Percentiles rank a stretch among this genome's conserved stretches.
Conservation (phyloP, 1,284 basidiomycete genomes). For the Fistulinella staudtii region DNA sequence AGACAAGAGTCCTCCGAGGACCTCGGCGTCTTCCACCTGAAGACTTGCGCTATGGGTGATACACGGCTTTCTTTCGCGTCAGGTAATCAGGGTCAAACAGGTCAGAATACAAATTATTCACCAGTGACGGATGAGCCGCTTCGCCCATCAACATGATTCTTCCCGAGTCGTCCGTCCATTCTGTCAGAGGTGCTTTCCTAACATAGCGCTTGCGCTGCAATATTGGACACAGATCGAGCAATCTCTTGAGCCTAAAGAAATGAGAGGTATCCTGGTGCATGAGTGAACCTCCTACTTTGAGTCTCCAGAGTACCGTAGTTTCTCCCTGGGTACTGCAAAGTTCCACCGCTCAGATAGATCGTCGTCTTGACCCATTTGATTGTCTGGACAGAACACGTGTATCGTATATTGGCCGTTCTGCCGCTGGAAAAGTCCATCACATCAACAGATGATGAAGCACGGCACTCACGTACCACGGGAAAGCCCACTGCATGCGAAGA, state of each 20-base stretch:
- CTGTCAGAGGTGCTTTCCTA: conserved; percentile 11
- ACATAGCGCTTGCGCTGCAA: conserved; percentile 11
- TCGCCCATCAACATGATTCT: conserved; percentile 41
- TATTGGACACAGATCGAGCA: conserved; percentile 17
- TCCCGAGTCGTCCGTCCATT: conserved; percentile 32
- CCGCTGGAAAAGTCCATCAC: conserved; percentile 6
- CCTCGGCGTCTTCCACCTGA: conserved; percentile 37
- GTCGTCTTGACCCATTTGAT: neutral
- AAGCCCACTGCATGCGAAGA: conserved; percentile 28
- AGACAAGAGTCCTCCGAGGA: conserved; percentile 42
- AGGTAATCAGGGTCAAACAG: neutral
- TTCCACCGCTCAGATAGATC: conserved; percentile 7
- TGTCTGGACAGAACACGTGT: conserved; percentile 16
- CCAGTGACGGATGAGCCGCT: conserved; percentile 40
- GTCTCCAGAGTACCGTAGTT: conserved; percentile 15
- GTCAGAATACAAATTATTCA: conserved; percentile 6
- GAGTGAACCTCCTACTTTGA: conserved; percentile 6
- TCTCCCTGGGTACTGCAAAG: conserved; percentile 6
- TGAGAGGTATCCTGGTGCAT: neutral
- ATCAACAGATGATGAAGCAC: neutral
- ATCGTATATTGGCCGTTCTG: conserved; percentile 14
- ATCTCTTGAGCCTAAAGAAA: conserved; percentile 9
- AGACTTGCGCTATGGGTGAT: conserved; percentile 27
- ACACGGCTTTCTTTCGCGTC: conserved; percentile 24
- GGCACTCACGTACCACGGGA: conserved; percentile 12